phyloP scores from a whole-genome alignment of 176 grass and related monocot species.

The Tuctoria greenei region DNA sequence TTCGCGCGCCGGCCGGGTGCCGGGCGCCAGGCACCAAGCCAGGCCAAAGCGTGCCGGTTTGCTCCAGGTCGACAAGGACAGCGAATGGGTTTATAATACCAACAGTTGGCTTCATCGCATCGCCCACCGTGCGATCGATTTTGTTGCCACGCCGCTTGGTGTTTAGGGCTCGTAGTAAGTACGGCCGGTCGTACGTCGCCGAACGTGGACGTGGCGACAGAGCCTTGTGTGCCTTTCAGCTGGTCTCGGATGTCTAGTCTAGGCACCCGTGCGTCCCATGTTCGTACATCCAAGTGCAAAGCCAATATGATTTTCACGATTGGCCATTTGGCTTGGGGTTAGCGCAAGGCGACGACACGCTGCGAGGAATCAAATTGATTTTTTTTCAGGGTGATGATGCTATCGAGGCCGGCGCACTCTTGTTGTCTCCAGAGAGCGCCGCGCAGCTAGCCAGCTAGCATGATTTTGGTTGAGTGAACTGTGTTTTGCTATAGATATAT shows the following conservation, averaged over 20 bases:
- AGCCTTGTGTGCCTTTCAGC: background rate
- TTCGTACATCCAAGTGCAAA: background rate
- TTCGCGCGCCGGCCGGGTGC: no score
- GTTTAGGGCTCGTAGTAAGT: background rate
- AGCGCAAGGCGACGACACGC: background rate
- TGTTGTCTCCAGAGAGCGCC: background rate
- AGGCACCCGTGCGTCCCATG: background rate
- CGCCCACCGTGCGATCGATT: background rate
- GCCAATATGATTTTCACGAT: no score
- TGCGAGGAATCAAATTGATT: background rate
- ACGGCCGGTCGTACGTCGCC: background rate
- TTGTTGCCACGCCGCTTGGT: background rate
- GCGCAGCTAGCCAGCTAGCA: background rate
- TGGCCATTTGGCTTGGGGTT: background rate
- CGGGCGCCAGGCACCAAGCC: background rate
- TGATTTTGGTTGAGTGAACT: background rate
- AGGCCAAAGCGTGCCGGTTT: background rate
- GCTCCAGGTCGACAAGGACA: constrained; percentile 18
- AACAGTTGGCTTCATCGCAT: background rate
- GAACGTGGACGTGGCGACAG: background rate
- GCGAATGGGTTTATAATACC: background rate
- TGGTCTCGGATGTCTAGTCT: background rate
- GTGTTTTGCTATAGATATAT: background rate
- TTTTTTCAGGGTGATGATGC: background rate
- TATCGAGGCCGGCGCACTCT: background rate